Evolutionary conservation across 441 rosid genomes (phyloP).

Genomic region (Gossypium schwendimanii): DNA sequence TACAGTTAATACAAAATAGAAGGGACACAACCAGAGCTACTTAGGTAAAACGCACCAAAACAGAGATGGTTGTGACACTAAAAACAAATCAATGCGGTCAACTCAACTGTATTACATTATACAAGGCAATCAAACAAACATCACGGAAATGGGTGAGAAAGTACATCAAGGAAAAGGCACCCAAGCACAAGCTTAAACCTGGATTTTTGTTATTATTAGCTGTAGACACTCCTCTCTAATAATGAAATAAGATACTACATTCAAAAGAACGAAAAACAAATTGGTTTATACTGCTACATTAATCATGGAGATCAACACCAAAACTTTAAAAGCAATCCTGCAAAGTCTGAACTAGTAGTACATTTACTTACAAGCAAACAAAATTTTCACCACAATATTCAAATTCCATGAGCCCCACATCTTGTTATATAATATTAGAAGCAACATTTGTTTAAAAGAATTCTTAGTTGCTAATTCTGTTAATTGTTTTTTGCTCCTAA

Average conservation of each 20-base stretch:
- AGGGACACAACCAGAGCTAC: neutral
- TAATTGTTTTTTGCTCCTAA: neutral
- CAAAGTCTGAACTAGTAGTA: neutral
- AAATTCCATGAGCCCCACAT: neutral
- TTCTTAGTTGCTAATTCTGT: neutral
- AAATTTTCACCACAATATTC: neutral
- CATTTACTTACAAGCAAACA: neutral
- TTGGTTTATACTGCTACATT: neutral
- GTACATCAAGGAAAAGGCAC: neutral
- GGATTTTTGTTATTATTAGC: neutral
- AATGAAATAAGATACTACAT: neutral
- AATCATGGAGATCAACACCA: neutral
- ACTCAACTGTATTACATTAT: neutral
- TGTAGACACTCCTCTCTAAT: neutral
- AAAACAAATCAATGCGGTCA: neutral
- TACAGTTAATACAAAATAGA: neutral
- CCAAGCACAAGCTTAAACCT: neutral
- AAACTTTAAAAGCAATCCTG: neutral
- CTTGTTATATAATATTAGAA: neutral
- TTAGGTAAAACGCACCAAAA: neutral
- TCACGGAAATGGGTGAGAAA: neutral
- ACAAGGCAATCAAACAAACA: neutral
- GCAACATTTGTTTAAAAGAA: neutral
- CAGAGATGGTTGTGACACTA: neutral
- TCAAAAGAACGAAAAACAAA: neutral